phyloP scores from a whole-genome alignment of 805 yeast species.

The Saccharomycopsis synnaedendra region DNA sequence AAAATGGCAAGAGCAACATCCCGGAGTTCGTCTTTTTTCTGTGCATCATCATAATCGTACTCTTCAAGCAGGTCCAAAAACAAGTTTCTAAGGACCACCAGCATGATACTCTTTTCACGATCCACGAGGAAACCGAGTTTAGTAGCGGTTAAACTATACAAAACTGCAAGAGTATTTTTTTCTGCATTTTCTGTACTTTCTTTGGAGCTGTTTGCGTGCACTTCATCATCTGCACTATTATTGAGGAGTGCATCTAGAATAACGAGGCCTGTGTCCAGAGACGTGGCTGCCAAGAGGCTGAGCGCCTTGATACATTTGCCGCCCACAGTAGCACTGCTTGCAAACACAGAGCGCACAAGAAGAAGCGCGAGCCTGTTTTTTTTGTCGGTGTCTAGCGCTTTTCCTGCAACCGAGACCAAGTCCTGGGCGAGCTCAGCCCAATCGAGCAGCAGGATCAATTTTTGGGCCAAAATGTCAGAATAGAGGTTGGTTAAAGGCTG shows the following conservation, averaged over 20 bases:
- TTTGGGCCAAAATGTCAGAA: no score
- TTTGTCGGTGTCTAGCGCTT: not conserved
- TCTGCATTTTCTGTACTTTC: no score
- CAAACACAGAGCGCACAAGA: constrained; percentile 5
- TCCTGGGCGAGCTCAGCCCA: not conserved
- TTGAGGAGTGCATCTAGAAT: no score
- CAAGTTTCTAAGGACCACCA: constrained; percentile 7
- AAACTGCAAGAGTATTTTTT: no score
- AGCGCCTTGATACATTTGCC: not conserved
- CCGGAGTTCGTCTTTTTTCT: constrained; percentile 7
- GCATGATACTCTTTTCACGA: not conserved
- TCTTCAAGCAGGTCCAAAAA: constrained; percentile 4
- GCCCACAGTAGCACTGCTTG: not conserved
- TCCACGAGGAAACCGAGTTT: not conserved
- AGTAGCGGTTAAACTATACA: no score
- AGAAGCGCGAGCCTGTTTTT: not conserved
- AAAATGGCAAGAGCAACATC: constrained; percentile 7
- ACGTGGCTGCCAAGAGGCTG: no score
- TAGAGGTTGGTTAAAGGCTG: no score
- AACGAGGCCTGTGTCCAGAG: no score
- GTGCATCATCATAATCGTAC: not conserved
- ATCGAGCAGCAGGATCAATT: not conserved
- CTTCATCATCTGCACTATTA: no score
- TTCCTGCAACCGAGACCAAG: not conserved
- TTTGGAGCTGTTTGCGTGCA: no score